Evolutionary conservation across 2,329 filamentous ascomycete genomes (phyloP).

Genomic region (Mollisiaceae sp.): DNA sequence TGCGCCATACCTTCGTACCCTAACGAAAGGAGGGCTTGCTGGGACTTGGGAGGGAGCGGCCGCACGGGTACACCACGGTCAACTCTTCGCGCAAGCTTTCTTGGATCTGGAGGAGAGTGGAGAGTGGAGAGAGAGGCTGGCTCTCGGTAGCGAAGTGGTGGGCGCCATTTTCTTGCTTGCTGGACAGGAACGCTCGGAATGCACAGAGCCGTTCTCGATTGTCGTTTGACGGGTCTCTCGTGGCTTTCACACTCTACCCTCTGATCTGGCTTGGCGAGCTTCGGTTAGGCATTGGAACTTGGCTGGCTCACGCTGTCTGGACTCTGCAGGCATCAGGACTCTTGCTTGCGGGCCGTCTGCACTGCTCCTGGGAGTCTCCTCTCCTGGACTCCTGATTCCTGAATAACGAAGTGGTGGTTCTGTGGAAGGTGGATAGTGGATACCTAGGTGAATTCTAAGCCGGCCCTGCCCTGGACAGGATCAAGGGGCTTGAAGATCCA

Average conservation of each 20-base stretch:
- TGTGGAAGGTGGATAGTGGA: not conserved
- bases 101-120: not conserved
- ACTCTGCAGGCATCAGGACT: not conserved
- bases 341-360: conserved; percentile 11
- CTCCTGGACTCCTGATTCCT: conserved; percentile 8
- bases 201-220: not conserved
- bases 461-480: conserved; percentile 7
- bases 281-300: too few relatives aligned
- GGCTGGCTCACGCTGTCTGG: not conserved
- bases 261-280: not conserved
- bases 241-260: not conserved
- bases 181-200: conserved; percentile 1
- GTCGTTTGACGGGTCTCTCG: not conserved
- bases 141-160: not conserved
- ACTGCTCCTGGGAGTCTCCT: not conserved
- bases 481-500: conserved; percentile 20
- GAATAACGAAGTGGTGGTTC: not conserved
- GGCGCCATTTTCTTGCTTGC: not conserved
- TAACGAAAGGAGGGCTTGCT: not conserved
- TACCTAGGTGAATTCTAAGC: not conserved
- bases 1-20: not conserved
- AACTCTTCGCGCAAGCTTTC: not conserved
- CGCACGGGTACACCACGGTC: conserved; percentile 2
- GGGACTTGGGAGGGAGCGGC: conserved; percentile 1
- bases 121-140: not conserved